Evolutionary conservation across 2,329 filamentous ascomycete species (phyloP), one percentile per base, ranked within the genome.

Genomic region (Lasiodiplodia gonubiensis): DNA sequence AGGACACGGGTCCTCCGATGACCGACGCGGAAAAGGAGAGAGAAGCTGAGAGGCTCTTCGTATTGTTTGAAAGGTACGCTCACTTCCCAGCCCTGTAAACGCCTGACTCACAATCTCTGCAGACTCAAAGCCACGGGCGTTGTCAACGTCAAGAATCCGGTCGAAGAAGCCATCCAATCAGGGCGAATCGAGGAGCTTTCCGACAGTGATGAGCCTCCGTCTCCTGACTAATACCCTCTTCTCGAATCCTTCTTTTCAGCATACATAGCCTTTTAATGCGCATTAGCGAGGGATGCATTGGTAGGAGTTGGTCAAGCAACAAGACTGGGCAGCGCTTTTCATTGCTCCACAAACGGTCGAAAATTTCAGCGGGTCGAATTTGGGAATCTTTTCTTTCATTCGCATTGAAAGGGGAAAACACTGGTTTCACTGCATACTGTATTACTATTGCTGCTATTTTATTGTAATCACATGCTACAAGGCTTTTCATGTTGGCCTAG

Each of bases 11-110:
- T 12, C 88, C 88, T 1, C 88, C 91, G 59, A 97, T 98, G 94
- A 95, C 91, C 0, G 84, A 92, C 55, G 93, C 94, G 71, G 94
- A 98, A 81, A 97, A 94, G 78, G 92, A 97, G 78, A 85, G 92
- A 68, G 95, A 99, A 76, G 94, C 94, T 0, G 94, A 97, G 79
- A 87, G 89, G 67, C 79, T 97, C 0, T 97, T 96, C 80, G 93
- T 97, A 14, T 81, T 97, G 3, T 97, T 97, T 79, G 93, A 97
- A 79, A 86, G 92, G 90, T 91, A 81, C 27, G n/a, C 21, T 39
- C 16, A 14, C 6, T 3, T 39, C 6, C 37, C 3, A 14, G 14
- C 5, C 33, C 33, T 37, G 30, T 27, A 21, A 10, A 25, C 21
- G 16, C 25, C 23, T 67, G 3, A 48, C 69, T 74, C 12, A 72